Base-by-base conservation (phyloP, 202 grass and related monocot genomes). In the Carex arenaria region DNA sequence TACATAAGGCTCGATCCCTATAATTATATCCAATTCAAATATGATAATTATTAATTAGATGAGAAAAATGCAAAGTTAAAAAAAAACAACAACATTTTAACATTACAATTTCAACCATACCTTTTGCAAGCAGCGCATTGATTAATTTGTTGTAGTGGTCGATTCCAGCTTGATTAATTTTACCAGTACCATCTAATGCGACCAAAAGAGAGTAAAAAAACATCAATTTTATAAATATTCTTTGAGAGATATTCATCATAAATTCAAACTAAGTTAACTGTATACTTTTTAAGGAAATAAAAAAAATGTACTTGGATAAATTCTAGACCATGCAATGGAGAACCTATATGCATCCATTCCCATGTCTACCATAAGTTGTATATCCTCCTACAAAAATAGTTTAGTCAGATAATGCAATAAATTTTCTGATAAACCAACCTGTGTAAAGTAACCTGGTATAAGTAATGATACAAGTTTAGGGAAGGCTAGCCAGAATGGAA, bases 301-400 rank as follows among this genome's bases (percentile, higher is more conserved):
- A 85, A 12, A 61, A 19, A 53, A 42, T 87, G 5, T 93, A 98
- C 92, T 92, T 83, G 90, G 90, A 49, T 91, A 90, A 71, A 98
- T 95, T 12, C 95, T 87, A 0, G 95, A 85, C 95, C 95, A 98
- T 56, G 95, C 91, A 22, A 98, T 93, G 2, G 95, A 95, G 65
- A 98, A 98, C 47, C 95, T 90, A 31, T 98, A 98, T 18, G 95
- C 90, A 45, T 95, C 95, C 95, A 98, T 92, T 78, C 95, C 93
- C 95, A 98, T 93, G 61, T 93, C 91, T 5, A 80, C 86, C 95
- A 98, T 95, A 36, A 98, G 95, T 67, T 95, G 86, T 65, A 98
- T 55, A 12, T 98, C 95, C 67, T 93, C 93, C 95, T 98, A 88
- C 75, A 81, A 78, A 20, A 64, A 2, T 38, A 51, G 12, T 15